Evolutionary conservation across 306 rosid species (phyloP).

Genomic region (Amphicarpaea edgeworthii): DNA sequence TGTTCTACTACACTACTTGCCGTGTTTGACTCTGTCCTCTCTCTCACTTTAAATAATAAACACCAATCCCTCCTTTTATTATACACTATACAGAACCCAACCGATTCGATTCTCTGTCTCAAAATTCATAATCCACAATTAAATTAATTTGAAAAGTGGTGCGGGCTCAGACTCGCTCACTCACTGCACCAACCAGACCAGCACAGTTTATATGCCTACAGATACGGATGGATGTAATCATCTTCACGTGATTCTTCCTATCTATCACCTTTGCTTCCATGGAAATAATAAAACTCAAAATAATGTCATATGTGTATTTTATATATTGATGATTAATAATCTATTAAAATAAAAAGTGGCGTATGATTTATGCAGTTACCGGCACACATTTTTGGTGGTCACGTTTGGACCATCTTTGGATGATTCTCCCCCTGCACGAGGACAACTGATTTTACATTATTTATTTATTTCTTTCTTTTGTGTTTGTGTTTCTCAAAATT

Average conservation of each 20-base stretch:
- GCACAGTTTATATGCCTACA: constrained; percentile 43
- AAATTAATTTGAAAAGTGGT: constrained; percentile 1
- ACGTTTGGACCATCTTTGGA: constrained; percentile 5
- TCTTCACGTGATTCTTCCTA: constrained; percentile 66
- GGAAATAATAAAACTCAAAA: no score
- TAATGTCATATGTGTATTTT: no score
- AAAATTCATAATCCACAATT: no score
- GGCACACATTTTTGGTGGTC: constrained; percentile 7
- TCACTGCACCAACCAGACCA: constrained; percentile 52
- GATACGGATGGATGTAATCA: constrained; percentile 47
- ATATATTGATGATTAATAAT: no score
- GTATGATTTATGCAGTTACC: background rate
- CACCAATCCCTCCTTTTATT: no score
- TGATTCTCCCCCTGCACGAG: constrained; percentile 41
- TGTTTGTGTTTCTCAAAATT: background rate
- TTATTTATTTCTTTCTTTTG: no score
- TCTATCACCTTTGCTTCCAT: no score
- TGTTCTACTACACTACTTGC: constrained; percentile 39
- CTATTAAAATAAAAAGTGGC: background rate
- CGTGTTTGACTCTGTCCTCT: constrained; percentile 64
- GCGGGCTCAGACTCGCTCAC: constrained; percentile 46
- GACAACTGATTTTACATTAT: constrained; percentile 23
- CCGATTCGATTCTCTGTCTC: background rate
- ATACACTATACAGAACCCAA: background rate
- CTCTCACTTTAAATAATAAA: no score